A percentile compares a stretch with the other conserved stretches of the same genome.
Conservation (phyloP, 2,329 filamentous ascomycete genomes). For the Sporothrix dimorphospora region DNA sequence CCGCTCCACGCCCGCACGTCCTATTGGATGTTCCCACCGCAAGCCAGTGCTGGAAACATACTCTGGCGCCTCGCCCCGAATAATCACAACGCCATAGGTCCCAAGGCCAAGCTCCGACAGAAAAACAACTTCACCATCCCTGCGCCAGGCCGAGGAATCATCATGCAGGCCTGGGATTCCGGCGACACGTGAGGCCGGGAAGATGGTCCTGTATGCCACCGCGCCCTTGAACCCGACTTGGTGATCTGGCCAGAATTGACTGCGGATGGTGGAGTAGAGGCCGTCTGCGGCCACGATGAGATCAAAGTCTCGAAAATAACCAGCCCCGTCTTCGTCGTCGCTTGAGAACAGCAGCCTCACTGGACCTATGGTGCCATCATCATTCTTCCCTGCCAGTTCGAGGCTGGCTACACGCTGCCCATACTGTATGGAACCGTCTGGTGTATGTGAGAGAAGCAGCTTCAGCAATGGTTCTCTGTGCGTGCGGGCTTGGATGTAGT, state of each 20-base stretch:
- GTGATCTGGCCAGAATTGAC: not conserved
- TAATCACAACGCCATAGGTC: slow-evolving; percentile 7
- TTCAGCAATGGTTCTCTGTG: slow-evolving; percentile 19
- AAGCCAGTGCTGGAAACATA: not conserved
- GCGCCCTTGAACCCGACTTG: not conserved
- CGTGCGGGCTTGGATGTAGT: slow-evolving; percentile 21
- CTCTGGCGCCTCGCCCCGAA: not conserved
- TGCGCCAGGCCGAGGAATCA: slow-evolving; percentile 8
- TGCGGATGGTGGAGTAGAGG: not conserved
- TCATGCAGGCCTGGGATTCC: not conserved
- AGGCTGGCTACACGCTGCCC: not conserved
- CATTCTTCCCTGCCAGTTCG: not conserved
- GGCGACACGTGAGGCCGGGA: not conserved
- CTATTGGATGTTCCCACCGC: slow-evolving; percentile 6
- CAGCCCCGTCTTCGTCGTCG: not conserved
- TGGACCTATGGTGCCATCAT: not conserved
- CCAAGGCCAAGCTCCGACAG: slow-evolving; percentile 11
- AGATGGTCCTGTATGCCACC: slow-evolving; percentile 8
- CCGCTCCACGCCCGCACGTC: not conserved
- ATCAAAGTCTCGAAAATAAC: not conserved
- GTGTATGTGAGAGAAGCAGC: slow-evolving; percentile 10
- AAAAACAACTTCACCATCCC: not conserved
- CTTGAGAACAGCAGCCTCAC: not conserved
- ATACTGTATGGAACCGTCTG: slow-evolving; percentile 2
- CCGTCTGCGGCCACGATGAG: not conserved